phyloP scores from a whole-genome alignment of 345 rosid species.

The Carallia brachiata region DNA sequence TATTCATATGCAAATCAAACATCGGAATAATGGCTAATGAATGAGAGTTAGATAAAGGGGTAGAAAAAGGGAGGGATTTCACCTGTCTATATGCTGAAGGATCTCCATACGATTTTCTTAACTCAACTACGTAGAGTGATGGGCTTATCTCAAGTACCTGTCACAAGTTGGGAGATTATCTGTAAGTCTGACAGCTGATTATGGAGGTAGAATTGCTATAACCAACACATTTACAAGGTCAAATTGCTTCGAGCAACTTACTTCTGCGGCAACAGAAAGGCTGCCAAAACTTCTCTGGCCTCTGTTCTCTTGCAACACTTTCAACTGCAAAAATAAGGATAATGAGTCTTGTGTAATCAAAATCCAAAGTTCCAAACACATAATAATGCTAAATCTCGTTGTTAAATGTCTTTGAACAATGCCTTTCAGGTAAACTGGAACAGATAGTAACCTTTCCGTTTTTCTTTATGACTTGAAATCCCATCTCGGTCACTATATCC shows the following conservation, averaged over 20 bases:
- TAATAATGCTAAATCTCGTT: too few relatives aligned
- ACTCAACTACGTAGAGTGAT: constrained; percentile 74
- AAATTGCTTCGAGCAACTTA: constrained; percentile 19
- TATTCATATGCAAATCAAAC: neutral
- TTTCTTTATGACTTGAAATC: constrained; percentile 76
- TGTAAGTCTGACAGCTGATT: too few relatives aligned
- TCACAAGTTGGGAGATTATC: neutral
- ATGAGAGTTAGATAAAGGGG: neutral
- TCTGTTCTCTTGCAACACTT: constrained; percentile 60
- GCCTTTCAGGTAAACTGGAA: neutral
- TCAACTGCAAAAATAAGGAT: constrained; percentile 41
- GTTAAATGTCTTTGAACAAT: too few relatives aligned
- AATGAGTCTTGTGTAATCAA: neutral
- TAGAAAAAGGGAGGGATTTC: constrained; percentile 3
- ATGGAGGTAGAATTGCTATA: too few relatives aligned
- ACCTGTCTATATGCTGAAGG: constrained; percentile 76
- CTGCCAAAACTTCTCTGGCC: constrained; percentile 50
- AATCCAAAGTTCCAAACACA: too few relatives aligned
- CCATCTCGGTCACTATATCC: constrained; percentile 66
- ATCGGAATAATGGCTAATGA: neutral
- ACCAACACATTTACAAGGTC: neutral
- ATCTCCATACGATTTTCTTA: constrained; percentile 83
- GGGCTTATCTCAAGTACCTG: constrained; percentile 90
- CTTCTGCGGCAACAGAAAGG: constrained; percentile 83
- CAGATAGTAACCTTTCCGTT: constrained; percentile 59